Evolutionary conservation across 495 filamentous ascomycete species (phyloP), one percentile per base, ranked within the genome.

Genomic region (Talaromyces liani): DNA sequence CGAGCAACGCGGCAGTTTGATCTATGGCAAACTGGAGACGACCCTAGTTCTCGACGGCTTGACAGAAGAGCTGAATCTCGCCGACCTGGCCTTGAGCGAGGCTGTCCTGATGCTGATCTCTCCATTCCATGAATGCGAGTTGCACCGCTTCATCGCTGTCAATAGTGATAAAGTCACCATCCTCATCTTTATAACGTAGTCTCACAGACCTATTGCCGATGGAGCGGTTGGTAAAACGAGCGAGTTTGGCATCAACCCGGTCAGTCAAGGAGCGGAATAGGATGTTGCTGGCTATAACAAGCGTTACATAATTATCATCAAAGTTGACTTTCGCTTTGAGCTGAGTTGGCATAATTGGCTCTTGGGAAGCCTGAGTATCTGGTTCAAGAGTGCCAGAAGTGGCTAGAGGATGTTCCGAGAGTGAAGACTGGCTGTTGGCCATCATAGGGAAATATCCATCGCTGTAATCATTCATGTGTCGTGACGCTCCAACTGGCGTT

Each of bases 231-330:
- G 91, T 93, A 65, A 90, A 88, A 53, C 91, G 84, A 45, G 87
- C 88, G 66, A 98, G 83, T 74, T 98, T 98, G 24, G 90, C 90
- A 73, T 98, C 95, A 69, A 98, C 97, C n/a, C 94, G 91, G 69
- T 98, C 93, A 57, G 91, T 90, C 24, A 98, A 80, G 31, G 91
- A 92, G 57, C 92, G 90, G 75, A 95, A 97, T 54, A 89, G 85
- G 68, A 98, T 98, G 69, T 92, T 94, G 77, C 88, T 93, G 22
- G 91, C 87, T 51, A 95, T 94, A 34, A 98, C 93, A 10, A 98
- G 81, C 0, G 92, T 97, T 62, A 97, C 87, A 67, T 95, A 93
- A 58, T 85, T 86, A 7, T 85, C 81, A 16, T 91, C 88, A 69
- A 89, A 94, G 68, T 91, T 91, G 36, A 98, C 92, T 74, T 92